Base-by-base conservation (phyloP, 352 stramenopile genomes). In the Pythium angustatum region DNA sequence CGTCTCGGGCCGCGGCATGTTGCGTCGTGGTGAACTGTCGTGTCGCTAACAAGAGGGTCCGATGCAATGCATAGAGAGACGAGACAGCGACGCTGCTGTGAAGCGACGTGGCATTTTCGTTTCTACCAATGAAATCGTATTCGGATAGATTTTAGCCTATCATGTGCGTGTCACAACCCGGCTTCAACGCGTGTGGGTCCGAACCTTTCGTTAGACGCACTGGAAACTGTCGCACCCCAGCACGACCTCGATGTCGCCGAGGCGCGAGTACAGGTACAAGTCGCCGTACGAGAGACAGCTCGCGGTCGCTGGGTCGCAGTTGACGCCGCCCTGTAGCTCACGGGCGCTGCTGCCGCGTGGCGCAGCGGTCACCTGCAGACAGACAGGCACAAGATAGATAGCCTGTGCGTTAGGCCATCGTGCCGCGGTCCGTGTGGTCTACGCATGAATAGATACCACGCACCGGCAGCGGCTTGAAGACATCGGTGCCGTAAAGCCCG, bases 271-370 rank as follows among this genome's bases (percentile, higher is more conserved):
- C 44, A 93, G 51, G 40, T 93, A 80, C 45, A 93, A 45, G 57
- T 83, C 81, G 2, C 81, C 82, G 63, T 79, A 86, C 15, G 78
- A 87, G 22, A 91, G 63, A 22, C 84, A 93, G 50, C 75, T 91
- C 44, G 54, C 73, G 12, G 59, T 71, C n/a, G 47, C 31, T 17
- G 68, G 51, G 38, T 83, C 75, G 48, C 84, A 93, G 62, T 93
- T 93, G 60, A 93, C 89, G 36, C 76, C 73, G 9, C 84, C 84
- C 33, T 83, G 72, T 31, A 74, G 73, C 56, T 93, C 83, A 0
- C 66, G 62, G 0, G 59, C 61, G 41, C 77, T 66, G 11, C 34
- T 28, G 5, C 14, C 34, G n/a, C n/a, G n/a, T n/a, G n/a, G n/a
- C n/a, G n/a, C n/a, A 31, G 53, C 38, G 24, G 43, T 54, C 17